phyloP scores from a whole-genome alignment of 1,284 basidiomycete species.

The Cryptococcus maquisensis region DNA sequence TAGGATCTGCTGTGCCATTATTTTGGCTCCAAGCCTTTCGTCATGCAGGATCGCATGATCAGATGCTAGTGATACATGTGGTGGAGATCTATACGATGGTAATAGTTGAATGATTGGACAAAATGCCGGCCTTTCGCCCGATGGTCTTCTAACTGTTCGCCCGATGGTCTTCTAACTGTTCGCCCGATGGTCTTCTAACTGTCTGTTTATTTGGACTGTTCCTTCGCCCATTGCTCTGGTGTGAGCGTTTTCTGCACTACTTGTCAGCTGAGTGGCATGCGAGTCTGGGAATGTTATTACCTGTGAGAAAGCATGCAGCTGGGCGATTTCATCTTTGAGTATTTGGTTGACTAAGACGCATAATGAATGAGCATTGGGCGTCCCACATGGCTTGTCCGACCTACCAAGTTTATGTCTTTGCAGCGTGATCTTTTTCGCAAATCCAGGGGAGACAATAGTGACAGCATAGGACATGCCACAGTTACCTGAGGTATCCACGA shows the following conservation, averaged over 20 bases:
- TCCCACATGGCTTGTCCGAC: constrained; percentile 8
- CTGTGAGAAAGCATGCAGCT: constrained; percentile 48
- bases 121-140: neutral
- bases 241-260: constrained; percentile 39
- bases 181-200: neutral
- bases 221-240: constrained; percentile 45
- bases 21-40: no score
- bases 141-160: neutral
- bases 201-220: constrained; percentile 19
- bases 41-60: neutral
- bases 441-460: constrained; percentile 44
- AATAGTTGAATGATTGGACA: neutral
- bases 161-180: neutral
- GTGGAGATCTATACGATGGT: no score
- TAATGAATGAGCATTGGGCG: neutral
- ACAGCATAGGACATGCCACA: constrained; percentile 47
- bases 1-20: no score
- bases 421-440: constrained; percentile 45
- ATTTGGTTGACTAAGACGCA: constrained; percentile 40
- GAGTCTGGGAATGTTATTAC: constrained; percentile 13
- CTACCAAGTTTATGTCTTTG: constrained; percentile 46
- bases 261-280: neutral
- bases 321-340: constrained; percentile 42
- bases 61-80: neutral
- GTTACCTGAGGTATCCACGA: constrained; percentile 47